phyloP scores from a whole-genome alignment of 2,329 filamentous ascomycete genomes.

The Aspergillus intermedius region DNA sequence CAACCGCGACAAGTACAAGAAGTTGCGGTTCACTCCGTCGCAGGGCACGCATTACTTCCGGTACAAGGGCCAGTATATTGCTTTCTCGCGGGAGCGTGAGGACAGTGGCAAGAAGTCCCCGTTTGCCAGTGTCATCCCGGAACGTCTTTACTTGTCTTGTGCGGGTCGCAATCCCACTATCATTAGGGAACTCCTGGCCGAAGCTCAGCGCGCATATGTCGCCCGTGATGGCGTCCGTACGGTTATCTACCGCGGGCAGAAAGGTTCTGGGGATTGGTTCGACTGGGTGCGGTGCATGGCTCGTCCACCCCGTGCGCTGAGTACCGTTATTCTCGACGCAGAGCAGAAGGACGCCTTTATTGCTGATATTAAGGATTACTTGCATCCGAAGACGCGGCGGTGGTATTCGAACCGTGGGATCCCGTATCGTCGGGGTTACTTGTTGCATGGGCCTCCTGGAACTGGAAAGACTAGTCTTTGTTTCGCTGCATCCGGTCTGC shows the following conservation, averaged over 20 bases:
- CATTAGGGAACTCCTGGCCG: slow-evolving; percentile 28
- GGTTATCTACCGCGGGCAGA: slow-evolving; percentile 33
- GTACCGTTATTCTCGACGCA: slow-evolving; percentile 49
- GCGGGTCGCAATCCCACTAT: slow-evolving; percentile 29
- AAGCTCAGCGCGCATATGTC: slow-evolving; percentile 32
- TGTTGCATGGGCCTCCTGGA: slow-evolving; percentile 73
- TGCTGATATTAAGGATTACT: slow-evolving; percentile 51
- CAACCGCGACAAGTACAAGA: slow-evolving; percentile 29
- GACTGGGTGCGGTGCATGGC: slow-evolving; percentile 34
- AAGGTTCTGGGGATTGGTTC: slow-evolving; percentile 12
- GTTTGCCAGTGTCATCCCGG: slow-evolving; percentile 8
- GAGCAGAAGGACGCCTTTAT: slow-evolving; percentile 46
- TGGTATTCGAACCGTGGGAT: slow-evolving; percentile 82
- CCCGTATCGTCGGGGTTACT: slow-evolving; percentile 76
- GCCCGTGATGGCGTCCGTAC: slow-evolving; percentile 31
- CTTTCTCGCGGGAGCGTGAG: slow-evolving; percentile 23
- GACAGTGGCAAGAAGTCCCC: slow-evolving; percentile 14
- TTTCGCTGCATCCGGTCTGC: slow-evolving; percentile 63
- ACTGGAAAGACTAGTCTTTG: slow-evolving; percentile 71
- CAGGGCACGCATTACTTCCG: slow-evolving; percentile 64
- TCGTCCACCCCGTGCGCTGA: slow-evolving; percentile 45
- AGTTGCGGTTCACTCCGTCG: slow-evolving; percentile 55
- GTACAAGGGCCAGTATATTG: slow-evolving; percentile 53
- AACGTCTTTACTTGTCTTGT: slow-evolving; percentile 29
- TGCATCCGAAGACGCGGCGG: slow-evolving; percentile 47